Evolutionary conservation across 768 basidiomycete species (phyloP).

Genomic region (Cystobasidium onofrii): DNA sequence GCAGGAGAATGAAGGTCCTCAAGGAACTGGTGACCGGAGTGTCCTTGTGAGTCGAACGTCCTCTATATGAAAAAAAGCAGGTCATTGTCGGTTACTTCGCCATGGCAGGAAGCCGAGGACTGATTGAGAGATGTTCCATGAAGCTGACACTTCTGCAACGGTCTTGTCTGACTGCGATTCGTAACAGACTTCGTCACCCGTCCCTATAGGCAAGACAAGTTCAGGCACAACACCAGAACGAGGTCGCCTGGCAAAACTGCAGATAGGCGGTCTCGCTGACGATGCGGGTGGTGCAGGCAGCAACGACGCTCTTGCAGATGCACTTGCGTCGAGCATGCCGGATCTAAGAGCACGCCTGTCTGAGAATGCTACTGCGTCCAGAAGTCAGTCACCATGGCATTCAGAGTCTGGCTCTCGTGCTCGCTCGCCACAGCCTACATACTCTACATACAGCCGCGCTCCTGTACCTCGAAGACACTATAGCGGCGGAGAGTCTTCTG

Average conservation of each 20-base stretch:
- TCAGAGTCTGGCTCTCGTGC: slow-evolving; percentile 1
- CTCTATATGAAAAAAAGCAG: too few relatives aligned
- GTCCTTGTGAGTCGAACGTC: neutral
- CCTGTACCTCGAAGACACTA: neutral
- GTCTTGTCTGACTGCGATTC: neutral
- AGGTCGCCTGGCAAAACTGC: neutral
- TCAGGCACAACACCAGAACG: neutral
- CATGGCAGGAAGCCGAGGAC: too few relatives aligned
- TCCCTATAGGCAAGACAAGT: neutral
- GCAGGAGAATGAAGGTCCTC: neutral
- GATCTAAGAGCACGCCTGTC: neutral
- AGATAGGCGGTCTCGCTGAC: neutral
- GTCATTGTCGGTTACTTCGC: too few relatives aligned
- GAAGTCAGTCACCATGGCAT: neutral
- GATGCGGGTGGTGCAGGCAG: neutral
- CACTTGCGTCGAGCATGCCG: neutral
- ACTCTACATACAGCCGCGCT: neutral
- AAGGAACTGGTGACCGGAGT: neutral
- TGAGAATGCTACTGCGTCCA: neutral
- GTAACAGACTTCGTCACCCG: neutral
- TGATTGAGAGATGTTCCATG: neutral
- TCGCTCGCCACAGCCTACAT: neutral
- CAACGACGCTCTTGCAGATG: neutral
- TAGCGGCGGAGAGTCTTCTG: neutral
- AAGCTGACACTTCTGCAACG: neutral